These are phyloP conservation scores for Xylariomycetidae sp. DNA, from an alignment of 2,329 filamentous ascomycete species.

Conservation along the genomic window DNA sequence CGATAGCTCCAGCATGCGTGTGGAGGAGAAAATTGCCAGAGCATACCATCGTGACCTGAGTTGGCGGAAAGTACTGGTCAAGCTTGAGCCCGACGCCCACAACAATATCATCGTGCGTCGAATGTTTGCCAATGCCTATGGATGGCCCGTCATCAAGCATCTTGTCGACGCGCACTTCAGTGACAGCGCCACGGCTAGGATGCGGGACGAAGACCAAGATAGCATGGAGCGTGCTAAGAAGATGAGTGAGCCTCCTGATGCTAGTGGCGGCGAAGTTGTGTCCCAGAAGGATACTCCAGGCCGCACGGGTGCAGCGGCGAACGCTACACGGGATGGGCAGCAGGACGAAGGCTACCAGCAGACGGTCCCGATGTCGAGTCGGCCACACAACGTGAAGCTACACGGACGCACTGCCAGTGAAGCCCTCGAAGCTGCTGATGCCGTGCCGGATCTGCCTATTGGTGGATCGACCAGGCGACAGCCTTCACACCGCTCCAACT, in stretches of 20 bases:
- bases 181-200: constrained; percentile 60
- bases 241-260: constrained; percentile 47
- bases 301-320: constrained; percentile 17
- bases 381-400: neutral
- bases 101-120: constrained; percentile 97
- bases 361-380: neutral
- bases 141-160: constrained; percentile 95
- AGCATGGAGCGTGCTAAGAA: constrained; percentile 64
- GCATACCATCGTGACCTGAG: constrained; percentile 88
- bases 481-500: constrained; percentile 15
- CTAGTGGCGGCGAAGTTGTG: constrained; percentile 61
- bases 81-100: constrained; percentile 92
- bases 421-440: constrained; percentile 36
- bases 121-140: constrained; percentile 95
- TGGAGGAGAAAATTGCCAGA: constrained; percentile 95
- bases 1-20: constrained; percentile 68
- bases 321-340: neutral
- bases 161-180: constrained; percentile 92
- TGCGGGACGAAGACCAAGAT: constrained; percentile 60
- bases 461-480: constrained; percentile 14
- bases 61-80: constrained; percentile 95
- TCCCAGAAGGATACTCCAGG: constrained; percentile 22
- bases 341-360: constrained; percentile 3
- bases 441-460: constrained; percentile 39
- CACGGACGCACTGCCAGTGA: constrained; percentile 24